These are phyloP conservation scores for Stemphylium vesicarium DNA, from an alignment of 2,329 filamentous ascomycete species.

Conservation along the genomic window DNA sequence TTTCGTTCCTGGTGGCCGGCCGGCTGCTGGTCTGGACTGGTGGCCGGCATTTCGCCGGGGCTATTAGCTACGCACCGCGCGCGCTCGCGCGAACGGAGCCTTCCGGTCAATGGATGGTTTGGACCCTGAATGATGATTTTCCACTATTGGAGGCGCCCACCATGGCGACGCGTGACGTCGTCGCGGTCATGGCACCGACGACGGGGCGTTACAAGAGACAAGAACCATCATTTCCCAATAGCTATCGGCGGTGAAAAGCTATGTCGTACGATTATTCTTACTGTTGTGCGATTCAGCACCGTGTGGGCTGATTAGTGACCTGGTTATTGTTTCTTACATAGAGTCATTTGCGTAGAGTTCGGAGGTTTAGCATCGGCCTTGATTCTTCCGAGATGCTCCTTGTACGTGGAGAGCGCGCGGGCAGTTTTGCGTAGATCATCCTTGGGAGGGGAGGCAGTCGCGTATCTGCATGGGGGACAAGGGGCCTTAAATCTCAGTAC, in stretches of 20 bases:
- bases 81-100: not conserved
- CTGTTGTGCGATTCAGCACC: not conserved
- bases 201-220: too few species aligned
- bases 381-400: not conserved
- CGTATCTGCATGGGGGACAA: not conserved
- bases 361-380: not conserved
- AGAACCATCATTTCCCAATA: too few species aligned
- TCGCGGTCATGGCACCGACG: not conserved
- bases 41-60: not conserved
- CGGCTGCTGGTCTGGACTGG: not conserved
- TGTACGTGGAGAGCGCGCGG: not conserved
- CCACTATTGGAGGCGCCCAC: not conserved
- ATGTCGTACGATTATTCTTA: not conserved
- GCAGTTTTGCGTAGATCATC: not conserved
- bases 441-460: not conserved
- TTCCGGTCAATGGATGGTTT: slow-evolving; percentile 2
- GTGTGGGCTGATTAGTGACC: not conserved
- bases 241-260: not conserved
- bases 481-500: not conserved
- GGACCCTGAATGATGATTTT: slow-evolving; percentile 2
- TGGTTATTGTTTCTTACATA: not conserved
- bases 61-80: not conserved
- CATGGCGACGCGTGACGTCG: not conserved
- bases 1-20: not conserved
- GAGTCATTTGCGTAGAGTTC: not conserved